Evolutionary conservation across 2,329 filamentous ascomycete genomes (phyloP), one percentile per base, ranked within the genome.

Genomic region (Pleoardoris graminearum): DNA sequence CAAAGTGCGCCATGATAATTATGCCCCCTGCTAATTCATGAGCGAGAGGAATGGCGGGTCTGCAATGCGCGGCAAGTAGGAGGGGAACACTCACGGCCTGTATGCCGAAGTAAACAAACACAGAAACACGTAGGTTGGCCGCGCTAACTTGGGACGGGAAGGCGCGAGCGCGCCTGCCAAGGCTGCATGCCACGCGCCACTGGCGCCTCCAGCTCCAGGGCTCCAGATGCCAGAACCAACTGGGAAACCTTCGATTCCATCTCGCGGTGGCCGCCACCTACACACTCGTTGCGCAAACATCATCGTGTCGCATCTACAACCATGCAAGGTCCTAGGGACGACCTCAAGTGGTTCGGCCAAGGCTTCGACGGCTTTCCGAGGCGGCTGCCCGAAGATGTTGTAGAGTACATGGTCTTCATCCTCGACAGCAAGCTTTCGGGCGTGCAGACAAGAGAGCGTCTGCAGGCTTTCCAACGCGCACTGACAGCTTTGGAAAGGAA

Each of bases 341-440:
- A 84, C 59, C 76, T 86, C 53, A 84, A 84, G 55, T 86, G 83
- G 78, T 86, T 88, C 54, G 82, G 82, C 46, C 84, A 86, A 60
- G 85, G 82, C 2, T 87, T 87, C 55, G 80, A 79, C 58, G 82
- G 82, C 32, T 85, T 88, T 56, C 85, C 86, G 1, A 87, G 84
- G 68, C 77, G 80, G 53, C 78, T 95, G 0, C 85, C 90, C 0
- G 91, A 97, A 44, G 91, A 96, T 71, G 89, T 85, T 57, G 85
- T 96, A 48, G 90, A 95, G 71, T 97, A 96, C 72, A 84, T 87
- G 48, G 78, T 97, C 22, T 89, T 92, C 68, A 74, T 91, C 46
- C 76, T 93, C 56, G 82, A 89, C 55, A 68, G 79, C 14, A 77
- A 78, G 53, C 74, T 84, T 21, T 71, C 69, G 16, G 75, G 82